A percentile compares a stretch with the other conserved stretches of the same genome.
Conservation (phyloP, 2,329 filamentous ascomycete genomes). For the Boeremia exigua region DNA sequence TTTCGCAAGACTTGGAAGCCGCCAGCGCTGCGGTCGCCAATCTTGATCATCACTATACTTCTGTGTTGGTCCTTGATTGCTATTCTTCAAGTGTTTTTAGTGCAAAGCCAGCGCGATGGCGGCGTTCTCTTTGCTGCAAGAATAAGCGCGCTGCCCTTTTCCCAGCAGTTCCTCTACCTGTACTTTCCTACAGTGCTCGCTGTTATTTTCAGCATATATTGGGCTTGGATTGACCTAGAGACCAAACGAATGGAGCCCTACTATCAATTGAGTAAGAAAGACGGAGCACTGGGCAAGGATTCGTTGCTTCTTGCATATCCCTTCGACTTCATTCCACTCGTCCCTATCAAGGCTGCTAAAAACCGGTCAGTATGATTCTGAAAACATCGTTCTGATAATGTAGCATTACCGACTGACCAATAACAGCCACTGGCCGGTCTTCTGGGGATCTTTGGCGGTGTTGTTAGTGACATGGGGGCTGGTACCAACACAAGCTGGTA, state of each 20-base stretch:
- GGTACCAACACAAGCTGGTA: constrained; percentile 62
- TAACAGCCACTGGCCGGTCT: constrained; percentile 60
- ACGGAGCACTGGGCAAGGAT: constrained; percentile 53
- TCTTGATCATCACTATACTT: constrained; percentile 20
- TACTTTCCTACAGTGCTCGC: constrained; percentile 59
- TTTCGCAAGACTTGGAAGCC: constrained; percentile 26
- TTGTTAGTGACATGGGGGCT: constrained; percentile 62
- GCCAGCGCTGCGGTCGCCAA: constrained; percentile 20
- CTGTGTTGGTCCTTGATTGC: constrained; percentile 46
- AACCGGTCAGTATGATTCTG: constrained; percentile 24
- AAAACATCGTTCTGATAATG: background rate
- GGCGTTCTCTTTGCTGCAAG: constrained; percentile 52
- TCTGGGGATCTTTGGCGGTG: constrained; percentile 56
- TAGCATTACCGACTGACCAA: constrained; percentile 7
- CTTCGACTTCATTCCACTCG: constrained; percentile 54
- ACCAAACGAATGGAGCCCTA: constrained; percentile 66
- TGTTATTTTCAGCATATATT: constrained; percentile 62
- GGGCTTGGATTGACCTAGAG: constrained; percentile 67
- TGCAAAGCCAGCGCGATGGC: constrained; percentile 48
- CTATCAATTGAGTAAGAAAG: constrained; percentile 59
- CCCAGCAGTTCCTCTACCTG: constrained; percentile 57
- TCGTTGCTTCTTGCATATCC: constrained; percentile 64
- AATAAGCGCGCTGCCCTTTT: constrained; percentile 48
- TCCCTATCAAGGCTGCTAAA: constrained; percentile 51
- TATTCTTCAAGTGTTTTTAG: constrained; percentile 55